Conservation (phyloP, 441 rosid genomes). For the Monsonia emarginata region DNA sequence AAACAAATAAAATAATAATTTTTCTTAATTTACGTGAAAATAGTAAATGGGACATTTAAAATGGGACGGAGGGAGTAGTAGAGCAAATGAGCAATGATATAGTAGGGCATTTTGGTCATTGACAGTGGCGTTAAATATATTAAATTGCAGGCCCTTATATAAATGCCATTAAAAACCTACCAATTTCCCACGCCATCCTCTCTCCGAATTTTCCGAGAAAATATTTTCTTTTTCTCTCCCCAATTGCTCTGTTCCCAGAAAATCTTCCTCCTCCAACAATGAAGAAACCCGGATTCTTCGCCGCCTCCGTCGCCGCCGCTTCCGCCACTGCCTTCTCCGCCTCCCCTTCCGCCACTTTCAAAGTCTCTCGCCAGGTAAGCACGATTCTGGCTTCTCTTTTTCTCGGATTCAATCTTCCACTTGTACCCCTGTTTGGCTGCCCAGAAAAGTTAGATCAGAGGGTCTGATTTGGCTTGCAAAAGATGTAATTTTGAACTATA, state of each 20-base stretch:
- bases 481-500: not conserved
- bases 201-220: not conserved
- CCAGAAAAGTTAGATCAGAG: not conserved
- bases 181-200: not conserved
- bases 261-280: conserved; percentile 19
- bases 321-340: conserved; percentile 41
- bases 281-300: conserved; percentile 57
- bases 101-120: no score
- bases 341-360: conserved; percentile 17
- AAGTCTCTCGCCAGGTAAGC: not conserved
- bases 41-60: no score
- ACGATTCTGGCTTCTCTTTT: not conserved
- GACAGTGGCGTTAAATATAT: no score
- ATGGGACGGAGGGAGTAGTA: no score
- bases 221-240: no score
- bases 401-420: not conserved
- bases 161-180: conserved; percentile 11
- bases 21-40: no score
- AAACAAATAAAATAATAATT: no score
- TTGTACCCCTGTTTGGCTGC: not conserved
- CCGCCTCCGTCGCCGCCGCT: conserved; percentile 56
- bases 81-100: no score
- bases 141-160: no score
- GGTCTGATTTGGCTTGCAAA: not conserved
- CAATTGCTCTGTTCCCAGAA: not conserved